Conservation (phyloP, 768 basidiomycete genomes). For the Pisolithus marmoratus region DNA sequence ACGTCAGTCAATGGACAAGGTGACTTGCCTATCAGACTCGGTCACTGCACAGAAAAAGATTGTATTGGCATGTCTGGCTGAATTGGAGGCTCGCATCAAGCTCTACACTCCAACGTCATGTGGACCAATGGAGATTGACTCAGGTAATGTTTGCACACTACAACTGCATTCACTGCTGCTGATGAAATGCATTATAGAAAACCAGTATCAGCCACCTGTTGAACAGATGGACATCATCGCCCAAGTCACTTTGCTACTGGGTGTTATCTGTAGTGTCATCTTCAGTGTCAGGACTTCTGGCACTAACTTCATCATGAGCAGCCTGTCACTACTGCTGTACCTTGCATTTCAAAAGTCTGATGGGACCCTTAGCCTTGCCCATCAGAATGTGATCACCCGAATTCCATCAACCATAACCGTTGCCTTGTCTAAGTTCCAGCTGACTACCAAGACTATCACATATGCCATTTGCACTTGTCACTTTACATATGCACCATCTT, state of each 20-base stretch:
- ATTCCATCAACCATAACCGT: background rate
- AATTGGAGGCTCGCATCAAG: no score
- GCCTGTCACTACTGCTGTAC: background rate
- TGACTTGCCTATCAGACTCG: background rate
- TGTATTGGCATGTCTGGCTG: no score
- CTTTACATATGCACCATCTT: background rate
- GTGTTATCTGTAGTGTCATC: constrained; percentile 14
- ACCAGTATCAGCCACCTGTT: background rate
- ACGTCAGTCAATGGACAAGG: no score
- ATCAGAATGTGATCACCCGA: no score
- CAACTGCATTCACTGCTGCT: no score
- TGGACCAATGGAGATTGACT: background rate
- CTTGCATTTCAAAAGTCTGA: no score
- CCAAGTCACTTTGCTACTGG: constrained; percentile 15
- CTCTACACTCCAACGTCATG: background rate
- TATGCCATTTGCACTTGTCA: constrained; percentile 2
- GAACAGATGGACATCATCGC: constrained; percentile 3
- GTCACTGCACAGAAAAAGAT: no score
- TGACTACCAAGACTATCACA: background rate
- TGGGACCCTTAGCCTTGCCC: no score
- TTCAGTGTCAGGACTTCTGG: constrained; percentile 7
- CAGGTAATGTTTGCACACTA: background rate
- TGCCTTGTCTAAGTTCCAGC: background rate
- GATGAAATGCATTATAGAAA: no score
- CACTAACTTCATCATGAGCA: constrained; percentile 15